Base-by-base conservation (phyloP, 495 filamentous ascomycete genomes). In the Aspergillus saccharolyticus region DNA sequence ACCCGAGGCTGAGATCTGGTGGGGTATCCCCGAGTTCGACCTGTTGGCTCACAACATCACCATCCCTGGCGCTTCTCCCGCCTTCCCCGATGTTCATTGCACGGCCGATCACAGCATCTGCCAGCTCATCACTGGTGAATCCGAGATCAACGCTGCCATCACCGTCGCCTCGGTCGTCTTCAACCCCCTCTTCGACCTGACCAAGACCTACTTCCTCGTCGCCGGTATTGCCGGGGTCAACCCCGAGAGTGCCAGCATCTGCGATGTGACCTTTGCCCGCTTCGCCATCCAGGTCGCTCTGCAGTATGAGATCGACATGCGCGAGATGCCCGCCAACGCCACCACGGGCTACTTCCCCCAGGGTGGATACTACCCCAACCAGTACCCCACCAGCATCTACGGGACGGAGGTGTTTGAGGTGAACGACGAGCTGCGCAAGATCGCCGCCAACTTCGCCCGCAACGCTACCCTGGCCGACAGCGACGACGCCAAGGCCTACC, bases 361-460 rank as follows among this genome's bases (percentile, higher is more conserved):
- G 62, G 87, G 87, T 5, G 68, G 80, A 2, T 59, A 68, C 7
- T 49, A 33, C 24, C 83, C 87, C 1, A 63, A 75, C 48, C 64
- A 86, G 57, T 90, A 88, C 63, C 87, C 88, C 0, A 64, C 65
- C 46, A 76, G 57, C 50, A 78, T 88, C 65, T 90, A 90, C 69
- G 88, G 88, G 48, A 89, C 88, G 10, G 88, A 91, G 69, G 88
- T 90, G 22, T 85, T 88, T 68, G 88, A 90, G 66, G 68, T 90
- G 30, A 89, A 87, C 68, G 75, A 77, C 20, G 74, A 76, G 6
- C 78, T 90, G 0, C 80, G 84, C 18, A 69, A 79, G 24, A 62
- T 79, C 5, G 86, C 84, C 1, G 81, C 76, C 20, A 52, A 60
- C 10, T 83, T 85, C 50, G 88, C 88, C 0, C 60, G 64, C 22